Evolutionary conservation across 768 basidiomycete species (phyloP).

Genomic region (Mycena rosella): DNA sequence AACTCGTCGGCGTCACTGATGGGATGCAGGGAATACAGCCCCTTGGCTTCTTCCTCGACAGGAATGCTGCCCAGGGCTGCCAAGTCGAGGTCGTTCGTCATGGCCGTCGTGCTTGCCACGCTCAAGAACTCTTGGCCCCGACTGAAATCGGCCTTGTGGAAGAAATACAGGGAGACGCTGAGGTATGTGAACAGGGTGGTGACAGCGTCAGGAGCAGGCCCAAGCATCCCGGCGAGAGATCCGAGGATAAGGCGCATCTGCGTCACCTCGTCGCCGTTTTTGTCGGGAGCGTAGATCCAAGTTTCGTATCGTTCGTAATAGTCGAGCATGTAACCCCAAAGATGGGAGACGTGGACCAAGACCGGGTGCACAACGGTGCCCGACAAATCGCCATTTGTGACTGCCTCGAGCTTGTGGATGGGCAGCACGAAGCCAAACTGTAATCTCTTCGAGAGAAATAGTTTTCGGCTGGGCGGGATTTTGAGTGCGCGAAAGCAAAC

Average conservation of each 20-base stretch:
- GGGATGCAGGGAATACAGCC: conserved; percentile 26
- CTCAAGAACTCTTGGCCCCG: conserved; percentile 30
- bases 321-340: conserved; percentile 35
- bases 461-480: conserved; percentile 23
- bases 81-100: conserved; percentile 33
- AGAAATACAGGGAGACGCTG: conserved; percentile 33
- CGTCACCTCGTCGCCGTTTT: conserved; percentile 27
- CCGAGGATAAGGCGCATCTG: conserved; percentile 36
- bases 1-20: conserved; percentile 27
- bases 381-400: conserved; percentile 25
- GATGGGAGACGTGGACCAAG: conserved; percentile 31
- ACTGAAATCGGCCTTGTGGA: conserved; percentile 25
- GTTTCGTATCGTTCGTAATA: conserved; percentile 21
- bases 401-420: conserved; percentile 19
- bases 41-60: background rate
- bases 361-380: conserved; percentile 32
- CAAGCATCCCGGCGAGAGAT: conserved; percentile 24
- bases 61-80: conserved; percentile 17
- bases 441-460: conserved; percentile 21
- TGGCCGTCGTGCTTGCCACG: conserved; percentile 15
- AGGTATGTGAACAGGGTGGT: conserved; percentile 20
- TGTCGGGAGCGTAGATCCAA: conserved; percentile 25
- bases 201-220: conserved; percentile 24
- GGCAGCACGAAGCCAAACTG: conserved; percentile 31
- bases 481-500: background rate